Evolutionary conservation across 495 filamentous ascomycete species (phyloP).

Genomic region (Xylaria intraflava): DNA sequence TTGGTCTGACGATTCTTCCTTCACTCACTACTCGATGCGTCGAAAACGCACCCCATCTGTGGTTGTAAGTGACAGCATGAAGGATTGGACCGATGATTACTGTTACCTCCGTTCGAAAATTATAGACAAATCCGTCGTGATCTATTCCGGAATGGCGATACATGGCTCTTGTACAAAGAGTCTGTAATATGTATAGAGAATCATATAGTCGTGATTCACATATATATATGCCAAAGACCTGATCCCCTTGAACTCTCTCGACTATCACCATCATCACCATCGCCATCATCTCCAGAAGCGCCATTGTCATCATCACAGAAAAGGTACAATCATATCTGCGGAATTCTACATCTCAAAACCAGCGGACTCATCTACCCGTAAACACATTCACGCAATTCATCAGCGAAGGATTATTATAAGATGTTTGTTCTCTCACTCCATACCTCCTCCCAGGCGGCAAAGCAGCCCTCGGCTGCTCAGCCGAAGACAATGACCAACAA

Average conservation of each 20-base stretch:
- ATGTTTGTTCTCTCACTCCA: slow-evolving; percentile 1
- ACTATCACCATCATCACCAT: not conserved
- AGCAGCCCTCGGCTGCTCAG: not conserved
- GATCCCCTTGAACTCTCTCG: not conserved
- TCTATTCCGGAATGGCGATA: not conserved
- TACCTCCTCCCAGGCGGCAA: not conserved
- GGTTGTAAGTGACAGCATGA: slow-evolving; percentile 2
- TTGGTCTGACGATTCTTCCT: slow-evolving; percentile 4
- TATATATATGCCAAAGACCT: not conserved
- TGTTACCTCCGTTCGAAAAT: slow-evolving; percentile 9
- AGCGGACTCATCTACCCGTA: not conserved
- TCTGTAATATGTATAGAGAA: not conserved
- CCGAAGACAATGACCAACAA: not conserved
- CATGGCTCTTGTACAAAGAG: not conserved
- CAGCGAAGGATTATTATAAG: not conserved
- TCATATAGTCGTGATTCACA: slow-evolving; percentile 3
- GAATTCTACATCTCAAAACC: not conserved
- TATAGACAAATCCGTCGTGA: slow-evolving; percentile 4
- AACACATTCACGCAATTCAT: not conserved
- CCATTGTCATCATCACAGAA: not conserved
- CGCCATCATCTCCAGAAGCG: not conserved
- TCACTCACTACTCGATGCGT: not conserved
- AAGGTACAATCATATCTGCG: too few relatives aligned
- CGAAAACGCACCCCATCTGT: not conserved
- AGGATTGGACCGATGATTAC: not conserved